Base-by-base conservation (phyloP, 2,329 filamentous ascomycete genomes). In the Macroventuria anomochaeta region DNA sequence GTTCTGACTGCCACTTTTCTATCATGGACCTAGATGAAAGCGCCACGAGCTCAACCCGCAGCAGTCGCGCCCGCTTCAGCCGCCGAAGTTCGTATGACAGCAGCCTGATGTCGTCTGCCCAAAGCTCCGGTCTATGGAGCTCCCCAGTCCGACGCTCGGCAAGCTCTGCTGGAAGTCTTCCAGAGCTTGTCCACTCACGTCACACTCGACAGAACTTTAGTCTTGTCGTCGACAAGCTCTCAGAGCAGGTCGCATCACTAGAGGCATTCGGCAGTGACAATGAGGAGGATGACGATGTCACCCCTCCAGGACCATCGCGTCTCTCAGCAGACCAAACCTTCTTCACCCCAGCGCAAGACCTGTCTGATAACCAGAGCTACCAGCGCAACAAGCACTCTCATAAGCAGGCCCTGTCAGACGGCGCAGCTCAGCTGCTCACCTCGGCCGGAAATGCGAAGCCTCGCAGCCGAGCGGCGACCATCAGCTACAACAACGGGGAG, bases 31-130 rank as follows among this genome's bases (percentile, higher is more conserved):
- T 74, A n/a, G 70, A 53, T 23, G 65, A 65, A 38, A 74, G 75
- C 43, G 64, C 74, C 42, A 73, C 75, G 31, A 75, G 76, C 40
- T 76, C 77, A 6, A 74, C 75, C 21, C 78, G 79, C 21, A 82
- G 77, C 63, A 81, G 80, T 60, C 77, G 76, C 50, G 79, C 80
- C 2, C 79, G 78, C 12, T 79, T 82, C 44, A 84, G 81, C 75
- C 83, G 83, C 57, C 80, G 79, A 59, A 83, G 81, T 65, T 84
- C 82, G 5, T 81, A 83, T 52, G 81, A 84, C 64, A 84, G 81
- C 64, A 78, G 83, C 57, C 76, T 83, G 33, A 72, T 81, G 46
- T 83, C 81, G 6, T 70, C 66, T 6, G 61, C 63, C 13, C 66
- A 68, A 36, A 63, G 61, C 38, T 71, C 68, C 13, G 65, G 67